phyloP scores from a whole-genome alignment of 345 rosid genomes.

The Diplotaxis tenuifolia region DNA sequence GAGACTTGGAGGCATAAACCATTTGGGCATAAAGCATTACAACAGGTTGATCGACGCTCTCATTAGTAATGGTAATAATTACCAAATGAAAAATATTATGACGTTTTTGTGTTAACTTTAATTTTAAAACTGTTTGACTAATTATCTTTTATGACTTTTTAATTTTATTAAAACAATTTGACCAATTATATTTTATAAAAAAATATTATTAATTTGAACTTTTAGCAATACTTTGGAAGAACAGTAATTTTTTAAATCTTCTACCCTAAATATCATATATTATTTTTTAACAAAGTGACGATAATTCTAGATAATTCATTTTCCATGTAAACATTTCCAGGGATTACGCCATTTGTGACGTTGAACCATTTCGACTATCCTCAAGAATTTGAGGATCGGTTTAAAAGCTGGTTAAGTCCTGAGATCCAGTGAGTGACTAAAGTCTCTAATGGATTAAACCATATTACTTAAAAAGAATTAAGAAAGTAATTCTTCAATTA shows the following conservation, averaged over 20 bases:
- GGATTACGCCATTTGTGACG: slow-evolving; percentile 76
- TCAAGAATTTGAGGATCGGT: slow-evolving; percentile 68
- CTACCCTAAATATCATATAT: neutral
- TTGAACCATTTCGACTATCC: slow-evolving; percentile 73
- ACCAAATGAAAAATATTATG: no score
- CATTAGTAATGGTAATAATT: slow-evolving; percentile 42
- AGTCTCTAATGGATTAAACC: neutral
- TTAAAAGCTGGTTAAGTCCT: slow-evolving; percentile 73
- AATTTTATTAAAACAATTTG: neutral
- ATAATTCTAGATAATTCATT: no score
- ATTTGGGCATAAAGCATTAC: slow-evolving; percentile 57
- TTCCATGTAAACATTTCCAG: slow-evolving; percentile 39
- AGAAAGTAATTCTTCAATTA: no score
- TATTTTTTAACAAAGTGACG: neutral
- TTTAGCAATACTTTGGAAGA: neutral
- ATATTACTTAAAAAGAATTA: no score
- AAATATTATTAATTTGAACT: no score
- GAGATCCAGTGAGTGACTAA: slow-evolving; percentile 46
- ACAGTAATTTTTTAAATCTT: no score
- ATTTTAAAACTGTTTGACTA: neutral
- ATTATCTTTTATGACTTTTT: no score
- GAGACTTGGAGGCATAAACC: slow-evolving; percentile 59
- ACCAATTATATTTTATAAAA: no score
- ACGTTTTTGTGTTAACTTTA: neutral
- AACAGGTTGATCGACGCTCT: slow-evolving; percentile 60